phyloP scores from a whole-genome alignment of 1,139 yeast species.

The Saccharomyces hybrid region DNA sequence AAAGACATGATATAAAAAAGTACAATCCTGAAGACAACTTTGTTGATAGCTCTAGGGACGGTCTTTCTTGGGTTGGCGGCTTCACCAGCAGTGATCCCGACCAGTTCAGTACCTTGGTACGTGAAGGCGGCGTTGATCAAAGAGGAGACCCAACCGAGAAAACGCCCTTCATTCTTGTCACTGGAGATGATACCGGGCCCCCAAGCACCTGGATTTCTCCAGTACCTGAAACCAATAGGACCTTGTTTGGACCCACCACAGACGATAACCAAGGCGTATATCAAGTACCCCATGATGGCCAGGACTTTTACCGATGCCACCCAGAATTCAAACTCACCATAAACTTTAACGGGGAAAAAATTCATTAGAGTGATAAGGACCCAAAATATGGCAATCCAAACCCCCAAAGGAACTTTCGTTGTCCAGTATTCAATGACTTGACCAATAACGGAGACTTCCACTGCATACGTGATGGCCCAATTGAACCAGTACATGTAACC shows the following conservation, averaged over 20 bases:
- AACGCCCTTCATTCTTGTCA: constrained; percentile 43
- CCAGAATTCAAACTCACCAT: constrained; percentile 66
- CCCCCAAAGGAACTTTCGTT: constrained; percentile 51
- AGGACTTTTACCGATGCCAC: constrained; percentile 59
- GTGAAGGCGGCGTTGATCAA: constrained; percentile 71
- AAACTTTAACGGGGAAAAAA: constrained; percentile 54
- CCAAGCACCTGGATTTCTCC: constrained; percentile 58
- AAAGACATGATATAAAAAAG: constrained; percentile 62
- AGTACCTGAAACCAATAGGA: constrained; percentile 68
- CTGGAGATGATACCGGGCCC: constrained; percentile 44
- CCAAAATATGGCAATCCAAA: constrained; percentile 70
- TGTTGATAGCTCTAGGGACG: constrained; percentile 70
- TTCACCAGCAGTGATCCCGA: constrained; percentile 72
- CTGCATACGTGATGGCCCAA: constrained; percentile 79
- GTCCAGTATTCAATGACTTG: constrained; percentile 75
- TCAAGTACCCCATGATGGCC: constrained; percentile 63
- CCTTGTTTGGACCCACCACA: constrained; percentile 67
- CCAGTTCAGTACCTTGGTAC: constrained; percentile 69
- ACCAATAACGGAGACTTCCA: constrained; percentile 74
- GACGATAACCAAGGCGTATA: constrained; percentile 60
- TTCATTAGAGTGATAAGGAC: constrained; percentile 45
- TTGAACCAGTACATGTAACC: constrained; percentile 85
- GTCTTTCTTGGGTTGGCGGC: constrained; percentile 68
- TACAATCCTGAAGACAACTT: constrained; percentile 70
- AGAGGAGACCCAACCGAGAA: constrained; percentile 54